These are phyloP conservation scores for Colletotrichum tropicicola DNA, from an alignment of 2,329 filamentous ascomycete genomes.

Conservation along the genomic window DNA sequence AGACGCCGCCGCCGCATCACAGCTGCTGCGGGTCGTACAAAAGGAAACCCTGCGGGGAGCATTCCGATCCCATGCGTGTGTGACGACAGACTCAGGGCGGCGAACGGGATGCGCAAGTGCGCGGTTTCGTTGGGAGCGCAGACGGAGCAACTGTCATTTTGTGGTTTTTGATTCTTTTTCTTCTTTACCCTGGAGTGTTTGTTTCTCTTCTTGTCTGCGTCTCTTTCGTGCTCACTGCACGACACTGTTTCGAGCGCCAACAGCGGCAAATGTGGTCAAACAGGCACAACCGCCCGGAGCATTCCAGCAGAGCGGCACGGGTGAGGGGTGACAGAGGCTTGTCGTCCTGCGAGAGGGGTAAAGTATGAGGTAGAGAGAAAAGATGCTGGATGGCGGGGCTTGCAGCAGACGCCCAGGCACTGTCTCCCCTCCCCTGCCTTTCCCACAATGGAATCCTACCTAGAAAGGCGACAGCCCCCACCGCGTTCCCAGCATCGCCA, in stretches of 20 bases:
- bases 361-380: slow-evolving; percentile 27
- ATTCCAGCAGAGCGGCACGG: not conserved
- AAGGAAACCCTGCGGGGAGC: slow-evolving; percentile 27
- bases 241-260: not conserved
- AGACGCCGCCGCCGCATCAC: slow-evolving; percentile 24
- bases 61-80: slow-evolving; percentile 19
- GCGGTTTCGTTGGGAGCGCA: not conserved
- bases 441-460: not conserved
- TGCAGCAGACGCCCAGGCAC: slow-evolving; percentile 8
- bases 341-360: slow-evolving; percentile 22
- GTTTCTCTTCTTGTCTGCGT: no score
- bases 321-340: not conserved
- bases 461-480: not conserved
- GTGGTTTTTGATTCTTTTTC: no score
- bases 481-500: not conserved
- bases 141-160: no score
- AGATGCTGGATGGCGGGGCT: slow-evolving; percentile 25
- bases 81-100: slow-evolving; percentile 22
- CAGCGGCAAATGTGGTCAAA: not conserved
- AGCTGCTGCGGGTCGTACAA: slow-evolving; percentile 26
- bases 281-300: not conserved
- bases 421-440: not conserved
- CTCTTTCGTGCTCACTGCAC: no score
- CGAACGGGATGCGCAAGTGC: not conserved
- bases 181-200: no score